Evolutionary conservation across 805 yeast species (phyloP).

Genomic region (Grigorovia jiainica): DNA sequence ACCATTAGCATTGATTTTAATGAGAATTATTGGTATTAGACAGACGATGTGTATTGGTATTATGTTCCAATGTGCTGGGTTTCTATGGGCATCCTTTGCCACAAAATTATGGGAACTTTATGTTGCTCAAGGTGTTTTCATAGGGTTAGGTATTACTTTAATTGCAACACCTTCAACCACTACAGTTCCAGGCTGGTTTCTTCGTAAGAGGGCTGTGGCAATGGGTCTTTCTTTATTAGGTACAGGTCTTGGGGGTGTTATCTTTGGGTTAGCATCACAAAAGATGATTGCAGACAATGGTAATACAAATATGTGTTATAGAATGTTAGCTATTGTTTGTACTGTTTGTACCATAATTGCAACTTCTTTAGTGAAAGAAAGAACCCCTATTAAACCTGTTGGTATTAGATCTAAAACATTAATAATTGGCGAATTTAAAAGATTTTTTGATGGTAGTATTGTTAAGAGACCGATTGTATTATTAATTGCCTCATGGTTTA

Average conservation of each 20-base stretch:
- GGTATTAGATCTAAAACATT: conserved; percentile 18
- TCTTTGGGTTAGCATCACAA: conserved; percentile 32
- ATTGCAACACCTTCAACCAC: conserved; percentile 50
- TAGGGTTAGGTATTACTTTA: conserved; percentile 43
- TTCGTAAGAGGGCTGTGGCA: conserved; percentile 48
- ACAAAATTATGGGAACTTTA: conserved; percentile 57
- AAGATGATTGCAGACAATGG: conserved; percentile 33
- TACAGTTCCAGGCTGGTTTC: conserved; percentile 61
- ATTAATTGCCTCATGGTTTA: conserved; percentile 31
- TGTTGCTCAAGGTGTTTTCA: conserved; percentile 57
- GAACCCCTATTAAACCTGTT: conserved; percentile 29
- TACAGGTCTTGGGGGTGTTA: conserved; percentile 44
- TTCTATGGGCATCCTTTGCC: conserved; percentile 52
- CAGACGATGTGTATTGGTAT: conserved; percentile 41
- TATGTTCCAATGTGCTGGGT: conserved; percentile 43
- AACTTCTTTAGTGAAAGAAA: conserved; percentile 35
- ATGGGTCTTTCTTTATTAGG: conserved; percentile 42
- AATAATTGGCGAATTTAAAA: conserved; percentile 16
- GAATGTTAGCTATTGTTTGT: conserved; percentile 36
- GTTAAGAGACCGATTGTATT: conserved; percentile 26
- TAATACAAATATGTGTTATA: conserved; percentile 36
- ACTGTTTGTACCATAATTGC: conserved; percentile 34
- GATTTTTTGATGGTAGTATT: conserved; percentile 30
- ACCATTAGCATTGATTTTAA: conserved; percentile 44
- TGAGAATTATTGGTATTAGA: conserved; percentile 42